These are phyloP conservation scores for Prunella vulgaris DNA, from an alignment of 257 asterid species.

Conservation along the genomic window DNA sequence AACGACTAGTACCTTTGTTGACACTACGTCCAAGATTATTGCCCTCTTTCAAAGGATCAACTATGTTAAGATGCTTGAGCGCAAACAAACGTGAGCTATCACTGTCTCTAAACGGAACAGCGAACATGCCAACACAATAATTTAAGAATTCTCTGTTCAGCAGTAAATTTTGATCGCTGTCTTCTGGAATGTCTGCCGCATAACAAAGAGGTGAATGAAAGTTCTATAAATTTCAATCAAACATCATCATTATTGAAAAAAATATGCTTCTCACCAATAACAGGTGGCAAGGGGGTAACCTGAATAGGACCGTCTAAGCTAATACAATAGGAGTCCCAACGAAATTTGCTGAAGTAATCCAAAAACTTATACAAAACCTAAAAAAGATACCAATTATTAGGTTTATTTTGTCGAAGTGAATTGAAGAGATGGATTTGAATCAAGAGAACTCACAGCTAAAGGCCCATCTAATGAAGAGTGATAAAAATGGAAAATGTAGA, in stretches of 20 bases:
- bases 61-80: slow-evolving; percentile 63
- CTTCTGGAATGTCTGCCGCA: slow-evolving; percentile 68
- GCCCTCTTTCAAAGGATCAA: slow-evolving; percentile 73
- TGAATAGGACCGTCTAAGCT: slow-evolving; percentile 71
- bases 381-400: slow-evolving; percentile 19
- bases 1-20: slow-evolving; percentile 51
- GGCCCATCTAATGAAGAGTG: slow-evolving; percentile 77
- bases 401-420: slow-evolving; percentile 16
- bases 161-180: slow-evolving; percentile 42
- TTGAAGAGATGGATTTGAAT: slow-evolving; percentile 8
- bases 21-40: slow-evolving; percentile 92
- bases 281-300: slow-evolving; percentile 58
- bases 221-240: slow-evolving; percentile 5
- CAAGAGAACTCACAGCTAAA: slow-evolving; percentile 57
- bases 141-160: slow-evolving; percentile 62
- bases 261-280: slow-evolving; percentile 50
- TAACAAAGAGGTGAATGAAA: slow-evolving; percentile 18
- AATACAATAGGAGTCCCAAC: slow-evolving; percentile 74
- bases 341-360: slow-evolving; percentile 84
- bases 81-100: slow-evolving; percentile 49
- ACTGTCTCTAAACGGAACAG: slow-evolving; percentile 53
- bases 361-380: slow-evolving; percentile 82
- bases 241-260: slow-evolving; percentile 7
- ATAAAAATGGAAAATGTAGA: slow-evolving; percentile 80
- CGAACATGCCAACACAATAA: slow-evolving; percentile 43